Base-by-base conservation (phyloP, 805 yeast species). In the Yamadazyma nakazawae region DNA sequence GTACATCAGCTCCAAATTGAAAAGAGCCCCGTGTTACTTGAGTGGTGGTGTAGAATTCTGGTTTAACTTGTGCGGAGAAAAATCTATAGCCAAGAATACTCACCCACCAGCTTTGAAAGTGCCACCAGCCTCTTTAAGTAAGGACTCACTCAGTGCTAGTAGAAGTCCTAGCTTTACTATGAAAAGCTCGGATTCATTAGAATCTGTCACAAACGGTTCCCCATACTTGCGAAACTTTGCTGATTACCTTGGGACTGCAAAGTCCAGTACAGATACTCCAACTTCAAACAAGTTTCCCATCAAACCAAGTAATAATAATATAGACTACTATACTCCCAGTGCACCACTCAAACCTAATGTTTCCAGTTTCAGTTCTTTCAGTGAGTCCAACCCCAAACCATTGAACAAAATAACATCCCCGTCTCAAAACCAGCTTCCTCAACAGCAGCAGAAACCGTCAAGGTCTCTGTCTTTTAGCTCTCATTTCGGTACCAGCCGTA, bases 41-140 rank as follows among this genome's bases (percentile, higher is more conserved):
- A 55, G 64, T 7, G 77, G 76, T 0, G 77, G 77, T 0, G 61
- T 72, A 5, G 49, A 54, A 6, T 47, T 49, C 24, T 72, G 76
- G 76, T 59, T 54, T 48, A 51, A 57, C 11, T 24, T 46, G 9
- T 65, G 49, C 51, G 75, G 76, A 1, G 66, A 62, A 17, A 37
- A 48, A 1, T 56, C 57, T 13, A 52, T 60, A 5, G 38, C 50
- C 14, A 54, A 57, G 45, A 51, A 58, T 3, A 42, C 37, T 7
- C 36, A 31, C n/a, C 28, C 49, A 3, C 46, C 49, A 1, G 41
- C 53, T 18, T 47, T 59, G 19, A 40, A 57, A 1, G 36, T 24
- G 7, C 64, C 66, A 1, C 46, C 49, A n/a, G 59, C 62, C 2
- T 51, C 58, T 9, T 40, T 53, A 14, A 46, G 61, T 0, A 52